phyloP scores from a whole-genome alignment of 345 rosid genomes.

The Rubroshorea leprosula region DNA sequence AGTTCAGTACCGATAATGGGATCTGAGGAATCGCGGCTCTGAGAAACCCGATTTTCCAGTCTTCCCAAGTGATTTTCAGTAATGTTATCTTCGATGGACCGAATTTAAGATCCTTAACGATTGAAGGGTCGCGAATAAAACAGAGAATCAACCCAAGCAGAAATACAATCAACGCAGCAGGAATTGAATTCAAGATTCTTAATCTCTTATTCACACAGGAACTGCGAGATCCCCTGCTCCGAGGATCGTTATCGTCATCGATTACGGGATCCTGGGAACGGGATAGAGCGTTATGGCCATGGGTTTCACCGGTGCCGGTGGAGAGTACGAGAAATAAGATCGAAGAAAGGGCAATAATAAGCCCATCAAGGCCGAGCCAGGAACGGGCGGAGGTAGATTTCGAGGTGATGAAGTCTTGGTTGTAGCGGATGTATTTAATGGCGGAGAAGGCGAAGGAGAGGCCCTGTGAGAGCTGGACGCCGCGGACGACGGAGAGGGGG shows the following conservation, averaged over 20 bases:
- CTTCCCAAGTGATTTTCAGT: constrained; percentile 64
- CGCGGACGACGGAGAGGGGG: constrained; percentile 88
- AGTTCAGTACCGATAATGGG: constrained; percentile 67
- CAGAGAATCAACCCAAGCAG: constrained; percentile 51
- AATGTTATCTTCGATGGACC: constrained; percentile 63
- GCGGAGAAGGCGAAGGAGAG: constrained; percentile 85
- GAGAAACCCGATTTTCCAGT: constrained; percentile 79
- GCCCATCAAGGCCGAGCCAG: constrained; percentile 80
- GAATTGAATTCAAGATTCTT: constrained; percentile 51
- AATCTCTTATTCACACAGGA: constrained; percentile 27
- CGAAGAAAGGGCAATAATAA: constrained; percentile 52
- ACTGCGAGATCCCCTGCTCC: neutral
- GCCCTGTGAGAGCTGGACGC: constrained; percentile 94
- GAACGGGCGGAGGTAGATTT: constrained; percentile 54
- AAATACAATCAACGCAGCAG: constrained; percentile 69
- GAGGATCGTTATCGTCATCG: too few relatives aligned
- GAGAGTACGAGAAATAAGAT: constrained; percentile 51
- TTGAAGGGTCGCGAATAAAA: constrained; percentile 57
- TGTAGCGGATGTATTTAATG: constrained; percentile 64
- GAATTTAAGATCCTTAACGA: constrained; percentile 40
- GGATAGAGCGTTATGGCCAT: too few relatives aligned
- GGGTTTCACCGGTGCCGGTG: constrained; percentile 53
- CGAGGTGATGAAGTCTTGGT: constrained; percentile 56
- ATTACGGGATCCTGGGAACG: too few relatives aligned
- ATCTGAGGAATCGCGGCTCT: constrained; percentile 88